Base-by-base conservation (phyloP, 495 filamentous ascomycete species). In the Platismatia glauca region DNA sequence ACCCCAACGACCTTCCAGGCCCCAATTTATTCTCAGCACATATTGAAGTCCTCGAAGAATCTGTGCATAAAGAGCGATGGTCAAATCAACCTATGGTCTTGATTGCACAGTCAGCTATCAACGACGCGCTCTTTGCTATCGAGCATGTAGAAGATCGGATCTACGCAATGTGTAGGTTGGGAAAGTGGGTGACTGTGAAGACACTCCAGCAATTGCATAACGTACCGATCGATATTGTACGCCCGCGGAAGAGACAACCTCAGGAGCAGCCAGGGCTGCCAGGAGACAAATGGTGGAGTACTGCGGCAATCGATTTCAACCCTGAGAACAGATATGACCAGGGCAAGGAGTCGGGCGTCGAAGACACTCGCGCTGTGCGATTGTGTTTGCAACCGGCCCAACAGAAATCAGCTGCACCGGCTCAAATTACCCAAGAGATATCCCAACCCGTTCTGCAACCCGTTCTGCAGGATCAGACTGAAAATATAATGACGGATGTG, bases 81-180 rank as follows among this genome's bases (percentile, higher is more conserved):
- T 60, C 61, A 29, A 43, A 20, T 44, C 57, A 55, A 44, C 43
- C 31, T 13, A 69, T 63, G 41, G 78, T 95, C 2, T 81, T 96
- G 13, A 80, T 90, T 48, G 88, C 86, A 35, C 78, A 84, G 56
- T 76, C 84, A 29, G 79, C 85, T 43, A 74, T 73, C 12, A 82
- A 82, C 68, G 80, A 78, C 29, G 78, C 77, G 11, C 65, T 89
- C 7, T 92, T 86, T 71, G 86, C 84, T 18, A 71, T 95, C 38
- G 91, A 96, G 73, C 75, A 82, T n/a, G 86, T 89, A 34, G 79
- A 79, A 56, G 68, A 72, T 53, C 82, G 83, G 0, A 76, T 90
- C 15, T 95, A 89, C 71, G 82, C 84, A 18, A 67, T 94, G 12
- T 91, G 84, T 67, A 86, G 84, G 65, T 75, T 96, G 57, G 86